phyloP scores from a whole-genome alignment of 768 basidiomycete species.

The Cytidiella melzeri region DNA sequence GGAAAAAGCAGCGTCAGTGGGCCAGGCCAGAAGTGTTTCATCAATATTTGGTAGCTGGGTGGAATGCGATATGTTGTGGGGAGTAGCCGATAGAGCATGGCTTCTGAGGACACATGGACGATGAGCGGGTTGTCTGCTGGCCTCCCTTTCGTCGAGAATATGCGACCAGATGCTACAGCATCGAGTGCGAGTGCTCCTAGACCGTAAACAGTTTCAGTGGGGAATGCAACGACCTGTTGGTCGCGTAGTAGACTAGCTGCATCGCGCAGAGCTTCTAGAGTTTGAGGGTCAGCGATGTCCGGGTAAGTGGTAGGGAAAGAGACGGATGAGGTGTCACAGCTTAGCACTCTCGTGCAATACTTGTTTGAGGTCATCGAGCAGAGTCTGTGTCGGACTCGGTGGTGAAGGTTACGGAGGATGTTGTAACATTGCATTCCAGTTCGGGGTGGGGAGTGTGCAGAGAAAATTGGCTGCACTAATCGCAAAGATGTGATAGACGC shows the following conservation, averaged over 20 bases:
- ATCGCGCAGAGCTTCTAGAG: slow-evolving; percentile 44
- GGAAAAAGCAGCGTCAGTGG: slow-evolving; percentile 91
- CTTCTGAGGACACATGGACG: slow-evolving; percentile 83
- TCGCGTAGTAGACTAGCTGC: slow-evolving; percentile 52
- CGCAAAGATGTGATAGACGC: background rate
- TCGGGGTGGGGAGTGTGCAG: background rate
- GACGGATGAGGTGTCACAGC: slow-evolving; percentile 60
- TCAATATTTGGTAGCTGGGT: slow-evolving; percentile 62
- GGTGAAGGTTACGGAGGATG: background rate
- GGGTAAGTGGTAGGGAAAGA: slow-evolving; percentile 45
- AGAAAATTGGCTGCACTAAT: slow-evolving; percentile 1
- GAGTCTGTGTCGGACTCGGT: background rate
- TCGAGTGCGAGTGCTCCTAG: slow-evolving; percentile 84
- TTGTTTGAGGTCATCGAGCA: slow-evolving; percentile 15
- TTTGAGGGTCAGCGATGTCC: slow-evolving; percentile 41
- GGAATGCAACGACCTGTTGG: slow-evolving; percentile 72
- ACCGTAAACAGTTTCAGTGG: slow-evolving; percentile 98
- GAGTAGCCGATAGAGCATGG: slow-evolving; percentile 76
- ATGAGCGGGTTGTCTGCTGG: slow-evolving; percentile 97
- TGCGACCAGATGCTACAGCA: slow-evolving; percentile 54
- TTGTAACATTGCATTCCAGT: slow-evolving; percentile 6
- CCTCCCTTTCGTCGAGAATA: slow-evolving; percentile 86
- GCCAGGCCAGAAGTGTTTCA: slow-evolving; percentile 91
- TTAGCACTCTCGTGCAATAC: slow-evolving; percentile 37
- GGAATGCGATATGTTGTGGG: slow-evolving; percentile 60